These are phyloP conservation scores for Coniophora puteana DNA, from an alignment of 1,284 basidiomycete species.

Conservation along the genomic window DNA sequence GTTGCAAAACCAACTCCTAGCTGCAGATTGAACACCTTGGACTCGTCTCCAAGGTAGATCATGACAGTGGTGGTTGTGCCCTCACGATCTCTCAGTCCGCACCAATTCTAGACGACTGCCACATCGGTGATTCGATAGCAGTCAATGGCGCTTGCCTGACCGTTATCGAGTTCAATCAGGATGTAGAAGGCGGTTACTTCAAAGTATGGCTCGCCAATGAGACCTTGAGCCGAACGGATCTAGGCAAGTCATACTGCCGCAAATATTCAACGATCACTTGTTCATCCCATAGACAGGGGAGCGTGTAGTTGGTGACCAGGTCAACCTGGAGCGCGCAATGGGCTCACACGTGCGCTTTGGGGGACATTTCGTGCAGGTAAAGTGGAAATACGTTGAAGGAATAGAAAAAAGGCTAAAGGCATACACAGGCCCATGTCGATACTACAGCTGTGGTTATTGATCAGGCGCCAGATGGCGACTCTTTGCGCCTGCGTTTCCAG, in stretches of 20 bases:
- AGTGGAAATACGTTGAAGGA: slow-evolving; percentile 12
- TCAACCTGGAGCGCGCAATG: slow-evolving; percentile 97
- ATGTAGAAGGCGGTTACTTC: slow-evolving; percentile 72
- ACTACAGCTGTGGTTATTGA: slow-evolving; percentile 76
- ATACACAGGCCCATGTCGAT: slow-evolving; percentile 87
- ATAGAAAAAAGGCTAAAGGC: neutral
- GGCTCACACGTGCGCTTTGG: slow-evolving; percentile 89
- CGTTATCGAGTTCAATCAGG: slow-evolving; percentile 77
- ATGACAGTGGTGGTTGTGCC: slow-evolving; percentile 75
- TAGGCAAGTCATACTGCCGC: slow-evolving; percentile 54
- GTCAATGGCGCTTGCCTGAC: slow-evolving; percentile 83
- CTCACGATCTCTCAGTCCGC: slow-evolving; percentile 76
- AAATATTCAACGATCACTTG: neutral
- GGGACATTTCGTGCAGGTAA: slow-evolving; percentile 95
- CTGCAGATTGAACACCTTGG: slow-evolving; percentile 81
- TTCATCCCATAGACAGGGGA: slow-evolving; percentile 48
- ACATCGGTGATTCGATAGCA: slow-evolving; percentile 93
- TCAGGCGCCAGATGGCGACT: slow-evolving; percentile 79
- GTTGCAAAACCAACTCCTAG: neutral
- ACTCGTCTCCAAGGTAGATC: slow-evolving; percentile 58
- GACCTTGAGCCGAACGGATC: slow-evolving; percentile 87
- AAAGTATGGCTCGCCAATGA: slow-evolving; percentile 95
- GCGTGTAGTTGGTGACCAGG: slow-evolving; percentile 73
- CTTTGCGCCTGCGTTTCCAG: slow-evolving; percentile 78
- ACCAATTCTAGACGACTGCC: slow-evolving; percentile 86